phyloP scores from a whole-genome alignment of 2,329 filamentous ascomycete genomes.

The Zopfia rhizophila region DNA sequence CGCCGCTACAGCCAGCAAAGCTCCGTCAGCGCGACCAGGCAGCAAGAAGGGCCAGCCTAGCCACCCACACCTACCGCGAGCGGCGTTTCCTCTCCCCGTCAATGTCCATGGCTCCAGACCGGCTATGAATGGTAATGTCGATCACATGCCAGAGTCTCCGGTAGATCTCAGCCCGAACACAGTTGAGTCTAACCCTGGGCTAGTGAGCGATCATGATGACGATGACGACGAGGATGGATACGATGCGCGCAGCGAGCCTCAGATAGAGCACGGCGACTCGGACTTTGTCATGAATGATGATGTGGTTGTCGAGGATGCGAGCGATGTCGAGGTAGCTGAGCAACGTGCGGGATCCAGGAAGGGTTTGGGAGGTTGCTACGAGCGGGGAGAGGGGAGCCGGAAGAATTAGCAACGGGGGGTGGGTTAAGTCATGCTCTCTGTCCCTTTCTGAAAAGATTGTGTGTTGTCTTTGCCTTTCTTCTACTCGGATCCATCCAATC shows the following conservation, averaged over 20 bases:
- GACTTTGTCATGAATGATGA: slow-evolving; percentile 49
- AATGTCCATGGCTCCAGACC: slow-evolving; percentile 28
- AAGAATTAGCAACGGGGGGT: slow-evolving; percentile 41
- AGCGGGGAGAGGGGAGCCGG: slow-evolving; percentile 48
- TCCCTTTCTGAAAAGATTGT: slow-evolving; percentile 39
- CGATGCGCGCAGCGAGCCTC: slow-evolving; percentile 46
- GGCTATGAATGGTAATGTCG: slow-evolving; percentile 14
- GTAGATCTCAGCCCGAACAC: slow-evolving; percentile 59
- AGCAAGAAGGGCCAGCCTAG: slow-evolving; percentile 44
- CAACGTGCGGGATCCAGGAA: slow-evolving; percentile 45
- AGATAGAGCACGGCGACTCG: slow-evolving; percentile 17
- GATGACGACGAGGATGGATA: slow-evolving; percentile 57
- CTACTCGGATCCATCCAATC: slow-evolving; percentile 11
- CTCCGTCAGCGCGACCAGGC: slow-evolving; percentile 41
- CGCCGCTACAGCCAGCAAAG: slow-evolving; percentile 38
- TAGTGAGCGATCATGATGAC: slow-evolving; percentile 62
- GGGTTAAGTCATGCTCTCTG: slow-evolving; percentile 38
- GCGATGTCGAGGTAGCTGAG: slow-evolving; percentile 50
- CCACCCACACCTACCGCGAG: slow-evolving; percentile 42
- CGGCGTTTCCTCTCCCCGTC: slow-evolving; percentile 39
- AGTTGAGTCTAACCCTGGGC: slow-evolving; percentile 60
- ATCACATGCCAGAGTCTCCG: slow-evolving; percentile 46
- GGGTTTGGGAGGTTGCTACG: slow-evolving; percentile 44
- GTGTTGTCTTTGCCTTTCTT: slow-evolving; percentile 24
- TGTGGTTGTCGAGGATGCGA: slow-evolving; percentile 52